Evolutionary conservation across 1,139 yeast species (phyloP).

Genomic region (Yamadazyma membranifaciens): DNA sequence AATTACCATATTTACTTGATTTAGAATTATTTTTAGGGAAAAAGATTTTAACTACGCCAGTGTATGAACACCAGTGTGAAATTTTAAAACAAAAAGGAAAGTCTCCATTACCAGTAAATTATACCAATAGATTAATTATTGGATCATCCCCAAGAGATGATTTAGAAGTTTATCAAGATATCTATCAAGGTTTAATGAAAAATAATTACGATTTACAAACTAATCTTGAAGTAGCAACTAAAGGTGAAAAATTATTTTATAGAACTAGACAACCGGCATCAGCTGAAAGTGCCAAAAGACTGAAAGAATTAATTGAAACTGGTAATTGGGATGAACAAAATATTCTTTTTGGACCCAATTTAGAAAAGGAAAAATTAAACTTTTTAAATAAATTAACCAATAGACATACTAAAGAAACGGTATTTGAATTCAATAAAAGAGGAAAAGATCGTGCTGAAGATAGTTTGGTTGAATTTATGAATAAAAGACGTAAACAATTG

Average conservation of each 20-base stretch:
- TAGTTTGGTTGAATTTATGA: constrained; percentile 79
- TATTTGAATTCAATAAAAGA: constrained; percentile 77
- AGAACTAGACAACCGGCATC: constrained; percentile 89
- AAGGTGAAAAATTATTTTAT: constrained; percentile 86
- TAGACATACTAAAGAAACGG: constrained; percentile 79
- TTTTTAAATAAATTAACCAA: constrained; percentile 71
- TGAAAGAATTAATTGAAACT: constrained; percentile 73
- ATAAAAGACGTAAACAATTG: constrained; percentile 77
- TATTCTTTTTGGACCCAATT: constrained; percentile 67
- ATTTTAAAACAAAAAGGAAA: constrained; percentile 46
- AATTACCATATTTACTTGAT: constrained; percentile 86
- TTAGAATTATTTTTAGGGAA: constrained; percentile 87
- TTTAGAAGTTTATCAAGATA: constrained; percentile 71
- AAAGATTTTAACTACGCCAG: constrained; percentile 66
- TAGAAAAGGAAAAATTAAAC: constrained; percentile 70
- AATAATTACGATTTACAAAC: constrained; percentile 69
- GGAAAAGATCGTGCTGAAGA: constrained; percentile 53
- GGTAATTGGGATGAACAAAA: constrained; percentile 89
- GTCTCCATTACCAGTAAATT: constrained; percentile 44
- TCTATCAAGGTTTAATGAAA: constrained; percentile 59
- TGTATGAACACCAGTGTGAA: constrained; percentile 63
- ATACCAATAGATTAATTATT: constrained; percentile 73
- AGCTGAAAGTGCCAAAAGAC: constrained; percentile 75
- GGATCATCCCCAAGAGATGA: constrained; percentile 79
- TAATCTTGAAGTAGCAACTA: constrained; percentile 67